Evolutionary conservation across 345 rosid species (phyloP).

Genomic region (Aegle marmelos): DNA sequence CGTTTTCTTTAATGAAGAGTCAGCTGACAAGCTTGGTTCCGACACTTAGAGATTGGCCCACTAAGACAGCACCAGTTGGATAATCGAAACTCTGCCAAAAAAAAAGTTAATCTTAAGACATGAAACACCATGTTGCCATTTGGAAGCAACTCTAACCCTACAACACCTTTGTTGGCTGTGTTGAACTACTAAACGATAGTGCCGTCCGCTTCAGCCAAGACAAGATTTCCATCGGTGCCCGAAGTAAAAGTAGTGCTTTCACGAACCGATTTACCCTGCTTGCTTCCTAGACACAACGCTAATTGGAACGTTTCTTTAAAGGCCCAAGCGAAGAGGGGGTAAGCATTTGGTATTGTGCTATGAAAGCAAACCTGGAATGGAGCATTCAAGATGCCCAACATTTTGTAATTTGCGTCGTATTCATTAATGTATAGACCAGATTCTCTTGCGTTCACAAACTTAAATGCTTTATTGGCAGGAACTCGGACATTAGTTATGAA

Average conservation of each 20-base stretch:
- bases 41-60: background rate
- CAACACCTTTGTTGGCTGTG: constrained; percentile 34
- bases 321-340: constrained; percentile 19
- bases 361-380: constrained; percentile 33
- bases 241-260: constrained; percentile 32
- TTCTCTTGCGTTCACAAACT: constrained; percentile 22
- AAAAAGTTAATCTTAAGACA: background rate
- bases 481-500: constrained; percentile 1
- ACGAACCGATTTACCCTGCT: constrained; percentile 27
- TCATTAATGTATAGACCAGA: constrained; percentile 15
- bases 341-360: constrained; percentile 28
- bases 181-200: constrained; percentile 33
- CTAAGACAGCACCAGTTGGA: constrained; percentile 10
- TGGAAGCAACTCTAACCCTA: constrained; percentile 11
- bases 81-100: constrained; percentile 24
- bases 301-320: constrained; percentile 4
- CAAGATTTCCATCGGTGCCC: constrained; percentile 31
- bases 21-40: constrained; percentile 16
- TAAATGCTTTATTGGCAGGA: constrained; percentile 11
- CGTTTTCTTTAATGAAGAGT: background rate
- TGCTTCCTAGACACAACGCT: constrained; percentile 39
- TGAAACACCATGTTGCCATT: constrained; percentile 6
- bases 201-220: constrained; percentile 27
- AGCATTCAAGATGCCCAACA: background rate
- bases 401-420: constrained; percentile 20